These are phyloP conservation scores for Rostrohypoxylon terebratum DNA, from an alignment of 495 filamentous ascomycete species.

Conservation along the genomic window DNA sequence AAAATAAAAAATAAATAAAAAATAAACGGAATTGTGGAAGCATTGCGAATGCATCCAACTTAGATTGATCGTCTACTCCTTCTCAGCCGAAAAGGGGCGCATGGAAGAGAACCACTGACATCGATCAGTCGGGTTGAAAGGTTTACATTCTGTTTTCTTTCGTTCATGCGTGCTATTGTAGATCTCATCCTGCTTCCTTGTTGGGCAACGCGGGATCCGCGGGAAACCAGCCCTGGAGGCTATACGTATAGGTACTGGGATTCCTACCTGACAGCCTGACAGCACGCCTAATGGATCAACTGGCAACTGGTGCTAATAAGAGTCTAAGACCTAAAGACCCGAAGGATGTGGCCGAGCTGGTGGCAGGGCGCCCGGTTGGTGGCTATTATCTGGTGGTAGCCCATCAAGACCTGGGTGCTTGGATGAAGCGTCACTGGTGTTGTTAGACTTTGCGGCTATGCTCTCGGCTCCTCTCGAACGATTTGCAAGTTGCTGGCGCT, in stretches of 20 bases:
- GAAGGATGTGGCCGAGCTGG: conserved; percentile 16
- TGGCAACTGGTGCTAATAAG: background rate
- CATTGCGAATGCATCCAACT: background rate
- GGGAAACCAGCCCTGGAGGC: background rate
- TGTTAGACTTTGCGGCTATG: conserved; percentile 44
- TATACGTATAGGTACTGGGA: background rate
- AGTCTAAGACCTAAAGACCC: background rate
- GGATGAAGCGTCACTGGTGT: conserved; percentile 4
- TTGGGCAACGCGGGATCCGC: conserved; percentile 7
- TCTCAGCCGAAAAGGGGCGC: background rate
- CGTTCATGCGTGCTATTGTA: conserved; percentile 5
- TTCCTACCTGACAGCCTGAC: background rate
- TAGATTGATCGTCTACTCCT: background rate
- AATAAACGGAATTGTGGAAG: background rate
- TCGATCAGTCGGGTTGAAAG: background rate
- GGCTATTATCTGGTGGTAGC: background rate
- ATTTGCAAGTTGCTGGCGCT: conserved; percentile 21
- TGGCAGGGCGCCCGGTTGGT: background rate
- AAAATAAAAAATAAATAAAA: no score
- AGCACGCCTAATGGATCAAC: no score
- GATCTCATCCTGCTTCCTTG: conserved; percentile 22
- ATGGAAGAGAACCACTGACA: background rate
- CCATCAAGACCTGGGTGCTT: background rate
- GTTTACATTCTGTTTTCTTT: conserved; percentile 2
- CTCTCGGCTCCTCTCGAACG: conserved; percentile 13